A percentile compares a stretch with the other conserved stretches of the same genome.
These are phyloP conservation scores for Crucihimalaya himalaica DNA, from an alignment of 345 rosid species.

Conservation along the genomic window DNA sequence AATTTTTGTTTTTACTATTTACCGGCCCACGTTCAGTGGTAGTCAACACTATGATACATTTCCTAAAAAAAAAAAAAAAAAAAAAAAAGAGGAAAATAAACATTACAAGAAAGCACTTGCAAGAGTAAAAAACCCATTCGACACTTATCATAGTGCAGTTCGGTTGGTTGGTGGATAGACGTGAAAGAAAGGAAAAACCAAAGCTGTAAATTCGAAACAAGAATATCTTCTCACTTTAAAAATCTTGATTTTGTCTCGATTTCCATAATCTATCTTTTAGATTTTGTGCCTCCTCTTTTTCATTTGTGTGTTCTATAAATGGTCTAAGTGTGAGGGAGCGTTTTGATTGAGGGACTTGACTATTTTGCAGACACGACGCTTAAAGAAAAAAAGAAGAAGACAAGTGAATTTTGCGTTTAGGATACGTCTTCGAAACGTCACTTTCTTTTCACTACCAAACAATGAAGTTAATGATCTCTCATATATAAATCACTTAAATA, in stretches of 20 bases:
- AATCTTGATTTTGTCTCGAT: constrained; percentile 38
- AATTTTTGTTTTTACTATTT: constrained; percentile 31
- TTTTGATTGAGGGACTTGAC: constrained; percentile 41
- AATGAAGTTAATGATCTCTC: constrained; percentile 37
- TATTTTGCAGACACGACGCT: constrained; percentile 17
- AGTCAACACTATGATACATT: constrained; percentile 27
- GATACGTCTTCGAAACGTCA: constrained; percentile 43
- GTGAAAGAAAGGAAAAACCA: neutral
- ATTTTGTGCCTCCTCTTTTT: constrained; percentile 23
- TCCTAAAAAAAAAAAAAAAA: neutral
- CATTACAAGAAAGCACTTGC: neutral
- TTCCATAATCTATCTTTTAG: constrained; percentile 37
- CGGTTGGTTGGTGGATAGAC: constrained; percentile 30
- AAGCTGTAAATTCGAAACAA: constrained; percentile 30
- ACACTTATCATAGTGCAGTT: constrained; percentile 23
- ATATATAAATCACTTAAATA: constrained; percentile 28
- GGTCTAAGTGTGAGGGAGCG: constrained; percentile 43
- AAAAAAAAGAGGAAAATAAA: neutral
- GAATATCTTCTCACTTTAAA: constrained; percentile 39
- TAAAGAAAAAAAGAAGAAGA: constrained; percentile 27
- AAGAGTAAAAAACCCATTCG: constrained; percentile 6
- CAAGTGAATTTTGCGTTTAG: constrained; percentile 39
- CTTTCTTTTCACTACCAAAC: constrained; percentile 37
- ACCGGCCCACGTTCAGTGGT: constrained; percentile 14
- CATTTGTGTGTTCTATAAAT: constrained; percentile 30